These are phyloP conservation scores for Coniochaeta sp. DNA, from an alignment of 2,329 filamentous ascomycete genomes.

Conservation along the genomic window DNA sequence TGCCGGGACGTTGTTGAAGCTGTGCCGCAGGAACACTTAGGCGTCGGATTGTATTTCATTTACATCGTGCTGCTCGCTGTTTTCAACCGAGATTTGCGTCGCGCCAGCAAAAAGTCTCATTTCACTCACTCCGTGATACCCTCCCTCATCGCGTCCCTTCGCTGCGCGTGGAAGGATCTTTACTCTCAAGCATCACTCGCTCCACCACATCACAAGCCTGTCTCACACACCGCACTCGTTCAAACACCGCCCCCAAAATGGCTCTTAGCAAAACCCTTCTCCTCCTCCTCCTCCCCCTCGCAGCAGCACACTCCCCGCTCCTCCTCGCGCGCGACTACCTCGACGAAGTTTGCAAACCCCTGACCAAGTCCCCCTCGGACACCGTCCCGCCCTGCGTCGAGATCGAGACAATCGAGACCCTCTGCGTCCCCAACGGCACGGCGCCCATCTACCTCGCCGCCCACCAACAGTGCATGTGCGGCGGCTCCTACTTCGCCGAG, in stretches of 20 bases:
- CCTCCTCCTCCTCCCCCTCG: conserved; percentile 2
- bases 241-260: neutral
- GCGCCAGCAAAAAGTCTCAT: neutral
- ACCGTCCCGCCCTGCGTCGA: conserved; percentile 22
- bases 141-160: neutral
- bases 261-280: neutral
- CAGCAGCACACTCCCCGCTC: neutral
- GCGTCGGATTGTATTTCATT: neutral
- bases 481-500: conserved; percentile 33
- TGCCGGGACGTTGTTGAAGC: neutral
- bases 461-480: conserved; percentile 32
- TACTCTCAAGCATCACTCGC: neutral
- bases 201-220: neutral
- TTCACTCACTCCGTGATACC: neutral
- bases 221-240: neutral
- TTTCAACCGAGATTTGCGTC: neutral
- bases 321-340: conserved; percentile 11
- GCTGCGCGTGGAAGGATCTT: neutral
- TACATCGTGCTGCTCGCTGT: neutral
- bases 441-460: conserved; percentile 16
- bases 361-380: conserved; percentile 3
- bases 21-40: neutral
- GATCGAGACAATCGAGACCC: conserved; percentile 24
- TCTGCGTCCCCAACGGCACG: conserved; percentile 26
- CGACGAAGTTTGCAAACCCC: conserved; percentile 16